phyloP scores from a whole-genome alignment of 1,284 basidiomycete species.

The Paramarasmius palmivorus region DNA sequence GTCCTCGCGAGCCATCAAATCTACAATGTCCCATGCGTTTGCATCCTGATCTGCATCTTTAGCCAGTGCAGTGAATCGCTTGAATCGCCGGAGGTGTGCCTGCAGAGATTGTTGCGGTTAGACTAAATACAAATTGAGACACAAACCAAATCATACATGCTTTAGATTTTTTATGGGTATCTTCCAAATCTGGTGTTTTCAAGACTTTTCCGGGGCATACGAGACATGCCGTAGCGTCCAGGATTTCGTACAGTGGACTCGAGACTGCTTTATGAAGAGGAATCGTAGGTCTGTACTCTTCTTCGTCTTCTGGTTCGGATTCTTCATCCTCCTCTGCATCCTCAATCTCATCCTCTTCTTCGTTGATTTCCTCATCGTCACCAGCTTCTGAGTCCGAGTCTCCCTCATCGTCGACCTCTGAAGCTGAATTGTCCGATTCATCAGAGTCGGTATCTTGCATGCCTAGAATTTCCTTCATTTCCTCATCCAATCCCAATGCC shows the following conservation, averaged over 20 bases:
- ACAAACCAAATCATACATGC: constrained; percentile 49
- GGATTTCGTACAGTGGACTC: constrained; percentile 53
- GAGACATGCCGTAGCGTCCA: constrained; percentile 58
- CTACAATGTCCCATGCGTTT: constrained; percentile 50
- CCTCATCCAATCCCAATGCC: constrained; percentile 67
- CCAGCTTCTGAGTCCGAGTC: constrained; percentile 24
- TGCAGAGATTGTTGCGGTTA: constrained; percentile 31
- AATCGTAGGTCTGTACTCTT: constrained; percentile 44
- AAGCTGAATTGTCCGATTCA: constrained; percentile 32
- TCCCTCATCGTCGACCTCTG: constrained; percentile 23
- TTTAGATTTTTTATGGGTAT: constrained; percentile 63
- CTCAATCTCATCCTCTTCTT: constrained; percentile 24
- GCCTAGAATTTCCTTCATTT: constrained; percentile 70
- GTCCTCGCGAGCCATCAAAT: constrained; percentile 16
- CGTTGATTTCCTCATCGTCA: constrained; percentile 30
- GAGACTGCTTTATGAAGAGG: too few species aligned
- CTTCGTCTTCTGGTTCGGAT: constrained; percentile 28
- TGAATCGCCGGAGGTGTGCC: constrained; percentile 63
- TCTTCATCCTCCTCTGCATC: constrained; percentile 27
- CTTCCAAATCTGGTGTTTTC: constrained; percentile 63
- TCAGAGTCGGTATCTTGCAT: constrained; percentile 64
- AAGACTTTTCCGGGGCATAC: constrained; percentile 76
- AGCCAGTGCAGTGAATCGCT: constrained; percentile 45
- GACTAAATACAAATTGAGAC: constrained; percentile 13
- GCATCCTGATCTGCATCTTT: constrained; percentile 38